These are phyloP conservation scores for Yarrowia phangngaensis DNA, from an alignment of 805 yeast genomes.

Conservation along the genomic window DNA sequence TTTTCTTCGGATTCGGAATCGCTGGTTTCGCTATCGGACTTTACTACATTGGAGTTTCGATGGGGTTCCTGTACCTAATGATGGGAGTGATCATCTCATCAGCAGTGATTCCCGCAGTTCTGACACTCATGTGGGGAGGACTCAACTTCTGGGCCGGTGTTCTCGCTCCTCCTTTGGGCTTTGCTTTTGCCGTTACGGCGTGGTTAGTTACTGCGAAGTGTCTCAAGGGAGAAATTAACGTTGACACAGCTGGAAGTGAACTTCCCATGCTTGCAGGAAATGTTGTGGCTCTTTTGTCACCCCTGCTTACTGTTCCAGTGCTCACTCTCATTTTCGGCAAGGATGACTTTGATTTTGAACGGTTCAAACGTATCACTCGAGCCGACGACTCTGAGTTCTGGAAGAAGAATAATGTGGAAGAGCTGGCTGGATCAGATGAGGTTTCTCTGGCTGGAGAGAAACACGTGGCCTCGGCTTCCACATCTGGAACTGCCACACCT, in stretches of 20 bases:
- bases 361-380: slow-evolving; percentile 52
- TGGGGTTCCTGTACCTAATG: slow-evolving; percentile 82
- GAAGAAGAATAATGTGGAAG: not conserved
- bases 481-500: slow-evolving; percentile 38
- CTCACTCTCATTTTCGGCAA: slow-evolving; percentile 62
- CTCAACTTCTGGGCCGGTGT: slow-evolving; percentile 69
- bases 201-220: slow-evolving; percentile 49
- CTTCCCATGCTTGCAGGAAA: slow-evolving; percentile 89
- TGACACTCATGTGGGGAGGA: slow-evolving; percentile 60
- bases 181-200: slow-evolving; percentile 65
- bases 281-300: slow-evolving; percentile 74
- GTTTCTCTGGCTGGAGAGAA: not conserved
- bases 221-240: slow-evolving; percentile 49
- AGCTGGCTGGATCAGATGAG: not conserved
- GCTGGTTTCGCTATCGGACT: slow-evolving; percentile 81
- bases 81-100: slow-evolving; percentile 89
- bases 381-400: slow-evolving; percentile 27
- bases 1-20: slow-evolving; percentile 60
- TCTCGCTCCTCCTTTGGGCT: slow-evolving; percentile 73
- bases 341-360: slow-evolving; percentile 70
- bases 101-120: slow-evolving; percentile 74
- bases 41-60: slow-evolving; percentile 72
- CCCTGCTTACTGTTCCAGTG: slow-evolving; percentile 61
- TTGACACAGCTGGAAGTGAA: slow-evolving; percentile 69
- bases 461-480: slow-evolving; percentile 1